Evolutionary conservation across 805 yeast genomes (phyloP).

Genomic region (Candida rishiriensis): DNA sequence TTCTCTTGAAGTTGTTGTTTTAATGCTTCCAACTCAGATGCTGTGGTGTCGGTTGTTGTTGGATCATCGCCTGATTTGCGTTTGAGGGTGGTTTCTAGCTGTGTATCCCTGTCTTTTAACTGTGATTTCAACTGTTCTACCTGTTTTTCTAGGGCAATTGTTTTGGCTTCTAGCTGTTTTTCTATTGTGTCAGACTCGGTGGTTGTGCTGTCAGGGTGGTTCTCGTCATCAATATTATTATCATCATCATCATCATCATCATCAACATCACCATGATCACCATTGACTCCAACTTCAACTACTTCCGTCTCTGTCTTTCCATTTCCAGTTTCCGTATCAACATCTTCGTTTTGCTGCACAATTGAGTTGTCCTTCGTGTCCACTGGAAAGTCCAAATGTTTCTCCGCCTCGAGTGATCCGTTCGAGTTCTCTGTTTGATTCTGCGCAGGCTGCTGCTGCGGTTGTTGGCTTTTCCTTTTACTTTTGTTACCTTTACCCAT

Average conservation of each 20-base stretch:
- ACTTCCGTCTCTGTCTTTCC: background rate
- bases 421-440: too few relatives aligned
- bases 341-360: too few relatives aligned
- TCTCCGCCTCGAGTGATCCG: too few relatives aligned
- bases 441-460: background rate
- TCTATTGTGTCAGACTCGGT: too few relatives aligned
- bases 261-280: too few relatives aligned
- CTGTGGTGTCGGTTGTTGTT: background rate
- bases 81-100: background rate
- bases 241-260: background rate
- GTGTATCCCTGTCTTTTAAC: background rate
- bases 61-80: background rate
- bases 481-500: conserved; percentile 4
- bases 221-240: background rate
- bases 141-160: background rate
- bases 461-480: background rate
- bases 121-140: background rate
- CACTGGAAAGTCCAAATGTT: too few relatives aligned
- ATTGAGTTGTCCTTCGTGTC: too few relatives aligned
- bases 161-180: background rate
- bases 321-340: background rate
- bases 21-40: conserved; percentile 10
- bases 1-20: conserved; percentile 30
- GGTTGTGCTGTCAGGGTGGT: background rate
- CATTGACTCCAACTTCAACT: background rate